A percentile compares a stretch with the other conserved stretches of the same genome.
Evolutionary conservation across 176 grass and related monocot species (phyloP).

Genomic region (Phyllostachys edulis): DNA sequence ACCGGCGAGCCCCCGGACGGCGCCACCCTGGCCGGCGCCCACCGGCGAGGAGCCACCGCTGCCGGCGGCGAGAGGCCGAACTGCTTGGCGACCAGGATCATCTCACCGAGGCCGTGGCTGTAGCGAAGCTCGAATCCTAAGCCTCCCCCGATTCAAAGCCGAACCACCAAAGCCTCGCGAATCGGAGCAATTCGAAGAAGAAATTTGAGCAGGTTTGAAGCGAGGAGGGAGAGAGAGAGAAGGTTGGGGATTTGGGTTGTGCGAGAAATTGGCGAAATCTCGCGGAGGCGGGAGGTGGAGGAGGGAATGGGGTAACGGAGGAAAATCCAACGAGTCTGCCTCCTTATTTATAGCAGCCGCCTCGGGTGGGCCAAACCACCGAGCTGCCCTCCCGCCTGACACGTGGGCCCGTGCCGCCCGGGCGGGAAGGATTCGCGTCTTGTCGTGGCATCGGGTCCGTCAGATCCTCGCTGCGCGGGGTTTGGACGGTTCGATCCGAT

Average conservation of each 20-base stretch:
- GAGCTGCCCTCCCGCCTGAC: neutral
- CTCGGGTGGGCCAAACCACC: neutral
- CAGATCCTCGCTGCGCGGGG: rapidly evolving
- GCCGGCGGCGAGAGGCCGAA: constrained; percentile 54
- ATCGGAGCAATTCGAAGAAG: neutral
- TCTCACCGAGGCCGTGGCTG: neutral
- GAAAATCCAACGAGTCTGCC: neutral
- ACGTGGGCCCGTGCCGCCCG: neutral
- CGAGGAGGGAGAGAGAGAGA: neutral
- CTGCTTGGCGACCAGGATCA: constrained; percentile 79
- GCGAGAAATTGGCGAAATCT: constrained; percentile 17
- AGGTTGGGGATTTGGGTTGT: neutral
- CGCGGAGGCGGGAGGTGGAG: neutral
- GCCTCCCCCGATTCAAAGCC: neutral
- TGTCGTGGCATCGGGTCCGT: neutral
- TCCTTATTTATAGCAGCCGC: constrained; percentile 8
- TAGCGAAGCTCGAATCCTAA: neutral
- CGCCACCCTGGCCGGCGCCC: constrained; percentile 36
- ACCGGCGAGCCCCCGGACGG: constrained; percentile 30
- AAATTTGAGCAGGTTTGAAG: neutral
- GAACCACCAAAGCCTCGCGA: neutral
- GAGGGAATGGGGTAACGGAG: neutral
- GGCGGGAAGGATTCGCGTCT: constrained; percentile 30
- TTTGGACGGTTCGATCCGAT: neutral
- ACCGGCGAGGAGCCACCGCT: constrained; percentile 36